phyloP scores from a whole-genome alignment of 805 yeast species.

The Yamadazyma ubonensis region DNA sequence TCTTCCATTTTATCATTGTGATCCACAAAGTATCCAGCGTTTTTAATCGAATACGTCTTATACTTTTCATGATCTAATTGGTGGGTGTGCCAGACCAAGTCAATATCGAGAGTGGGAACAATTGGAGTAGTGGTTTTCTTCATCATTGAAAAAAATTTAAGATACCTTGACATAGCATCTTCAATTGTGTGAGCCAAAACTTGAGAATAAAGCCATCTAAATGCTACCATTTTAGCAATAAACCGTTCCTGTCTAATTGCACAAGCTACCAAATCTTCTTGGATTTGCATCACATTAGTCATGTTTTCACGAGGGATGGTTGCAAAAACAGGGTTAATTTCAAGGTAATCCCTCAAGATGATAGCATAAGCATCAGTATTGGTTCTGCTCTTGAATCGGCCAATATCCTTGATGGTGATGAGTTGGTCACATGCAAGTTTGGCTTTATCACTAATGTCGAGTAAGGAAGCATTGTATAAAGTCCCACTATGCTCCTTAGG shows the following conservation, averaged over 20 bases:
- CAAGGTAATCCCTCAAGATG: slow-evolving; percentile 9
- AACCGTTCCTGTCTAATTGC: slow-evolving; percentile 24
- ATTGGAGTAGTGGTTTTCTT: slow-evolving; percentile 6
- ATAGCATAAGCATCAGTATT: background rate
- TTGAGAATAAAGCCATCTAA: slow-evolving; percentile 21
- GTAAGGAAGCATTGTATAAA: too few species aligned
- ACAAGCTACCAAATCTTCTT: slow-evolving; percentile 28
- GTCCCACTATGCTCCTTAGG: too few species aligned
- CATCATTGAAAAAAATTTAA: slow-evolving; percentile 17
- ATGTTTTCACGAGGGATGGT: slow-evolving; percentile 1
- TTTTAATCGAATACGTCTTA: slow-evolving; percentile 11
- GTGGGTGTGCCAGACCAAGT: slow-evolving; percentile 29
- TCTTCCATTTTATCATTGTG: slow-evolving; percentile 28
- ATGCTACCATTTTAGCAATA: slow-evolving; percentile 20
- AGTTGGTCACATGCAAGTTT: background rate
- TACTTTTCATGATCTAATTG: slow-evolving; percentile 19
- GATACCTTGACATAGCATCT: slow-evolving; percentile 19
- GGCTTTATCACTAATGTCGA: background rate
- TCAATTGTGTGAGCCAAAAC: slow-evolving; percentile 12
- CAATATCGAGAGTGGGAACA: slow-evolving; percentile 29
- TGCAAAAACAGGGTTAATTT: slow-evolving; percentile 9
- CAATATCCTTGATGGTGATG: background rate
- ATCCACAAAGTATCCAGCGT: slow-evolving; percentile 7
- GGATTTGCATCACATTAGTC: background rate
- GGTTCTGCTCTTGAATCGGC: background rate